A percentile compares a stretch with the other conserved stretches of the same genome.
Conservation (phyloP, 495 filamentous ascomycete genomes). For the Hyaloscypha hepaticicola region DNA sequence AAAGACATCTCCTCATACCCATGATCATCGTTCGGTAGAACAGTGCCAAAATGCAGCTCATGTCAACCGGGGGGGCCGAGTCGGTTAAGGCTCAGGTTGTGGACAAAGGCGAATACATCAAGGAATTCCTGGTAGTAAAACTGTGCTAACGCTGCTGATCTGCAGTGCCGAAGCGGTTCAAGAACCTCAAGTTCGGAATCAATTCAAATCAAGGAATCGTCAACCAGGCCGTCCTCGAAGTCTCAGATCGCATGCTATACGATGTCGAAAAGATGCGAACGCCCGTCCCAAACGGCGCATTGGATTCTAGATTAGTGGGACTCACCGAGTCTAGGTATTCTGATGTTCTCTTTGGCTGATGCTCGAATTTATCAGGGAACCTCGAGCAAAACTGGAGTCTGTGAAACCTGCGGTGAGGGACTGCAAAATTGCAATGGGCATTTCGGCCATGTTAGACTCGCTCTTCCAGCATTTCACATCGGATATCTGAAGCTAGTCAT, state of each 20-base stretch:
- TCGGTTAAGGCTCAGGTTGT: constrained; percentile 85
- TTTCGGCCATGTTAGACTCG: constrained; percentile 87
- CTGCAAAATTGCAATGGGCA: constrained; percentile 87
- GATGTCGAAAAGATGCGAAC: constrained; percentile 72
- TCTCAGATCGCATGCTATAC: constrained; percentile 87
- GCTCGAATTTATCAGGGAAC: constrained; percentile 53
- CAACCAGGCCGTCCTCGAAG: constrained; percentile 88
- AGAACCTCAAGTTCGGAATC: constrained; percentile 90
- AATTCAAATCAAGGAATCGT: constrained; percentile 91
- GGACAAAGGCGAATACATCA: constrained; percentile 48
- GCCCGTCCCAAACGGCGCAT: constrained; percentile 74
- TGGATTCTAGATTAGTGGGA: constrained; percentile 73
- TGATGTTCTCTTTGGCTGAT: constrained; percentile 20
- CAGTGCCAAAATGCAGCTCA: constrained; percentile 22
- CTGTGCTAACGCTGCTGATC: background rate
- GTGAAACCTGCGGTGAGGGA: constrained; percentile 76
- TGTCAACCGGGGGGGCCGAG: constrained; percentile 36
- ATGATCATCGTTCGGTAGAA: background rate
- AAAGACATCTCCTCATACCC: background rate
- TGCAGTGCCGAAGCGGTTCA: constrained; percentile 62
- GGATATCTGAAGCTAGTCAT: constrained; percentile 93
- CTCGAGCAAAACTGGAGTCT: constrained; percentile 70
- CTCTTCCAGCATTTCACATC: constrained; percentile 89
- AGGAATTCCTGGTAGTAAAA: constrained; percentile 47
- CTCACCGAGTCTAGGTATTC: constrained; percentile 7